Percentiles rank a stretch among this genome's conserved stretches.
Evolutionary conservation across 352 stramenopile species (phyloP).

Genomic region (Plasmopara viticola): DNA sequence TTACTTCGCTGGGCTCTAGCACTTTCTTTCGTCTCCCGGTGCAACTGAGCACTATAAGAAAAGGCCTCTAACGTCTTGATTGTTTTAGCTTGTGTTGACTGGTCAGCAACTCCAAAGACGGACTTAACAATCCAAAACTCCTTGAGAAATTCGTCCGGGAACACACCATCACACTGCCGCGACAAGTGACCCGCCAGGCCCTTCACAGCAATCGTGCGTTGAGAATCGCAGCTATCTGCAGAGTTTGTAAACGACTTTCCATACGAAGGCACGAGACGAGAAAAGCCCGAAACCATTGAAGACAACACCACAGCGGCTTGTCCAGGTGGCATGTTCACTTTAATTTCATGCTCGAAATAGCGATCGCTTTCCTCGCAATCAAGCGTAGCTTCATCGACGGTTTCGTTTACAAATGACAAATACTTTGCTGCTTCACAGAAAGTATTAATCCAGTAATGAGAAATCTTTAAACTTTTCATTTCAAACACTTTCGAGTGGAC

Average conservation of each 20-base stretch:
- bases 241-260: slow-evolving; percentile 16
- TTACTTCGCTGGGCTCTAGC: slow-evolving; percentile 8
- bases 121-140: slow-evolving; percentile 71
- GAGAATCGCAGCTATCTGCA: slow-evolving; percentile 13
- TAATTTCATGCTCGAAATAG: slow-evolving; percentile 60
- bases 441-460: slow-evolving; percentile 56
- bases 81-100: slow-evolving; percentile 14
- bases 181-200: slow-evolving; percentile 63
- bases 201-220: slow-evolving; percentile 46
- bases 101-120: slow-evolving; percentile 29
- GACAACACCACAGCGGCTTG: slow-evolving; percentile 51
- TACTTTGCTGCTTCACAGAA: slow-evolving; percentile 74
- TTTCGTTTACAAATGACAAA: slow-evolving; percentile 63
- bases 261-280: slow-evolving; percentile 37
- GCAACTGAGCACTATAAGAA: slow-evolving; percentile 17
- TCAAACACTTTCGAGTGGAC: slow-evolving; percentile 65
- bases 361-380: slow-evolving; percentile 27
- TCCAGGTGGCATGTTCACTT: slow-evolving; percentile 38
- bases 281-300: slow-evolving; percentile 42
- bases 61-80: slow-evolving; percentile 39
- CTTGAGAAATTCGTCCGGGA: slow-evolving; percentile 63
- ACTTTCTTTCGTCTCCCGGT: neutral
- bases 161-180: slow-evolving; percentile 33
- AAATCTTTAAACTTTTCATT: slow-evolving; percentile 63
- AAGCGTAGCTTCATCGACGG: slow-evolving; percentile 47